Evolutionary conservation across 2,329 filamentous ascomycete species (phyloP), one percentile per base, ranked within the genome.

Genomic region (Neopestalotiopsis sp.): DNA sequence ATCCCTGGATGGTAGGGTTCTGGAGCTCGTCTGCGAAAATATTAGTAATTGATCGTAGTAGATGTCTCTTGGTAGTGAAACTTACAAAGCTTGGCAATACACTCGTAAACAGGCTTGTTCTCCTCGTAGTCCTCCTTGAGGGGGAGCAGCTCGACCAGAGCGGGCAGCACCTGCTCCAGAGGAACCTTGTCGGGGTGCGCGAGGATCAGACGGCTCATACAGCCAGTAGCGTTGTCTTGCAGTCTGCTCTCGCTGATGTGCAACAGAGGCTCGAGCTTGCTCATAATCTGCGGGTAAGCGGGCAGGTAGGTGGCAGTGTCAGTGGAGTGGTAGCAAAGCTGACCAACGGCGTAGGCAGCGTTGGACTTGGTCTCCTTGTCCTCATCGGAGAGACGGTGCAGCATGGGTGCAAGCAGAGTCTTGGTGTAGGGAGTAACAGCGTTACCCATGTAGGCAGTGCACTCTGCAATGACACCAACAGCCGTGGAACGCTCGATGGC

Each of bases 111-210:
- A 9, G 96, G 94, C 76, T 94, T 93, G 83, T 99, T 98, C 88
- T 98, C 96, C 82, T 98, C 94, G 75, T 89, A 98, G 80, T 98
- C 96, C 78, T 97, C 95, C 81, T 93, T 93, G 71, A 98, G 86
- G 10, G 96, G 96, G 49, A 98, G 88, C 34, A 95, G 88, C 70
- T 89, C 88, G 68, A 97, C 88, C 34, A 98, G 83, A 1, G 90
- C 90, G 32, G 95, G 95, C 1, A 99, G 88, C 24, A 97, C 93
- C 70, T 97, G 91, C 52, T 87, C 83, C 66, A 97, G 87, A 20
- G 95, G 94, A 10, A 97, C 91, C 74, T 89, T 89, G 74, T 95
- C 90, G n/a, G 93, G 91, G 81, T 97, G 91, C 76, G 92, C 92
- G 79, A 93, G 89, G 81, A 98, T 97, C 92, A 99, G 95, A 72